Base-by-base conservation (phyloP, 768 basidiomycete species). In the Hericium rajendrae region DNA sequence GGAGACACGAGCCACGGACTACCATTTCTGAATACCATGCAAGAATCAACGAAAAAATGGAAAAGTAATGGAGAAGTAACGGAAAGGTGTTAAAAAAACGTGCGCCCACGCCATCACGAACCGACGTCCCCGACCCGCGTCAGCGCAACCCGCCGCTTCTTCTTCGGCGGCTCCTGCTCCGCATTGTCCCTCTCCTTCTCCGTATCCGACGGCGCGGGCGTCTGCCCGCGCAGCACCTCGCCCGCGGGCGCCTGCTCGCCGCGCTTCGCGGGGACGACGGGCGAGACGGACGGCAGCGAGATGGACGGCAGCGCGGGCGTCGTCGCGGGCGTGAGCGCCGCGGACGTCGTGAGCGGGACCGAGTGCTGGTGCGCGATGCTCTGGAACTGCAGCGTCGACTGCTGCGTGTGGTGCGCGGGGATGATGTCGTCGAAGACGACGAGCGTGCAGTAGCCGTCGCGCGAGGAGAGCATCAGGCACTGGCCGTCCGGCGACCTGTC, bases 371-470 rank as follows among this genome's bases (percentile, higher is more conserved):
- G 87, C 2, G 94, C 94, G 57, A 97, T 93, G 38, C 88, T 88
- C 65, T 93, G 89, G 32, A 97, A 75, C 69, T 95, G 94, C 18
- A 95, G 80, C 4, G 88, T 83, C 58, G 91, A 88, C 68, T 94
- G 94, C 66, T 97, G 94, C 1, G 86, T 94, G 61, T 91, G 86
- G 68, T 95, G 83, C 4, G 86, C 79, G 0, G 91, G 82, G 1
- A 97, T 79, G 57, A 95, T 87, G 71, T 98, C 95, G 72, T 97
- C 94, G 68, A 99, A 97, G 20, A 91, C 80, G 63, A 97, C 79
- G 57, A 97, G 80, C 0, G 95, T 97, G 74, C 97, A 98, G 71
- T 98, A 99, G 0, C 97, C 97, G 67, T 99, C 97, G 26, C 93
- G 84, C 1, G 93, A 91, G 1, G 94, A 88, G 26, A 97, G 81